phyloP scores from a whole-genome alignment of 1,284 basidiomycete genomes.

The Rhodotorula sp. region DNA sequence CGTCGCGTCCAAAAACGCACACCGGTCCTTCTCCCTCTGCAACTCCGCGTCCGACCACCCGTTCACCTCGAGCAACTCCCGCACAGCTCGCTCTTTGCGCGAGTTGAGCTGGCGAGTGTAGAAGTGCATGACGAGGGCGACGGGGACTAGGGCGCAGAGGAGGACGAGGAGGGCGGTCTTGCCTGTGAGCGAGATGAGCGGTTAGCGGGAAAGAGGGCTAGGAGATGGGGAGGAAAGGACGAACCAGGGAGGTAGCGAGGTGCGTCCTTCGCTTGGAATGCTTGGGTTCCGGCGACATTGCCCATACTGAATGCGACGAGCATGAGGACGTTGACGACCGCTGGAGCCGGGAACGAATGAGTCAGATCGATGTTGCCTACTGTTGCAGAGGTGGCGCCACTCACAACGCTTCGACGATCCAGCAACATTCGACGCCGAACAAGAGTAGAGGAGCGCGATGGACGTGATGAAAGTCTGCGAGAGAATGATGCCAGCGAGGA shows the following conservation, averaged over 20 bases:
- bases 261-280: slow-evolving; percentile 15
- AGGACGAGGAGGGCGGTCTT: slow-evolving; percentile 55
- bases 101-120: slow-evolving; percentile 59
- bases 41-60: slow-evolving; percentile 62
- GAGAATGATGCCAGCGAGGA: slow-evolving; percentile 64
- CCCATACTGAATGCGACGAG: slow-evolving; percentile 60
- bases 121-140: slow-evolving; percentile 58
- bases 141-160: slow-evolving; percentile 55
- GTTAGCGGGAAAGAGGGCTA: slow-evolving; percentile 28
- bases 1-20: slow-evolving; percentile 59
- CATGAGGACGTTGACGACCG: slow-evolving; percentile 58
- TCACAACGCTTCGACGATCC: slow-evolving; percentile 61
- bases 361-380: no score
- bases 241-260: slow-evolving; percentile 19
- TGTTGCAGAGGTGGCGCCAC: no score
- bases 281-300: slow-evolving; percentile 49
- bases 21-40: slow-evolving; percentile 56
- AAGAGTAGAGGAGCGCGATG: slow-evolving; percentile 62
- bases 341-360: slow-evolving; percentile 47
- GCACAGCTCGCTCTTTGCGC: slow-evolving; percentile 54
- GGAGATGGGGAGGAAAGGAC: slow-evolving; percentile 57
- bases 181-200: neutral
- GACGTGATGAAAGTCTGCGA: slow-evolving; percentile 54
- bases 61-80: slow-evolving; percentile 53
- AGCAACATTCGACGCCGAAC: slow-evolving; percentile 64